Evolutionary conservation across 805 yeast genomes (phyloP).

Genomic region (Starmera caribaea): DNA sequence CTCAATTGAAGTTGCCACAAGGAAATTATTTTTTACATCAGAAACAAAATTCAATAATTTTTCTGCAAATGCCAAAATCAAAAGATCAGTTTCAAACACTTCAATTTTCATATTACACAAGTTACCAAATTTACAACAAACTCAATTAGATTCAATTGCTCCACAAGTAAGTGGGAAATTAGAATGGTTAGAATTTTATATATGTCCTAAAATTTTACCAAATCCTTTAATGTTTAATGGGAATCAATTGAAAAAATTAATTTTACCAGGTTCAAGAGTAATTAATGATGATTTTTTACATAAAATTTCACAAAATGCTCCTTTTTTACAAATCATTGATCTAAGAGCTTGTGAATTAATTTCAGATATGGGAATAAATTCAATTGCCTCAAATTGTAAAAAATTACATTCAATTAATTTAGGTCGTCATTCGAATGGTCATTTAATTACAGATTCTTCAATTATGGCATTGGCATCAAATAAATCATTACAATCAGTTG

Average conservation of each 20-base stretch:
- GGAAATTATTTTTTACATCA: slow-evolving; percentile 44
- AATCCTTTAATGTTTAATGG: slow-evolving; percentile 34
- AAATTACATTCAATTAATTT: slow-evolving; percentile 54
- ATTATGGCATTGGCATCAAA: slow-evolving; percentile 45
- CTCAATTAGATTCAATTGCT: slow-evolving; percentile 40
- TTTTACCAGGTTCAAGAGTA: slow-evolving; percentile 61
- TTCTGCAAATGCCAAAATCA: slow-evolving; percentile 5
- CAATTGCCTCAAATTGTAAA: slow-evolving; percentile 53
- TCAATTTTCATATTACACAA: slow-evolving; percentile 59
- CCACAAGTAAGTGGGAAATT: slow-evolving; percentile 37
- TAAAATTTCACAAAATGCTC: slow-evolving; percentile 43
- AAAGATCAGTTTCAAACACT: slow-evolving; percentile 19
- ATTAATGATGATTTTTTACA: slow-evolving; percentile 53
- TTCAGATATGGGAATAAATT: slow-evolving; percentile 65
- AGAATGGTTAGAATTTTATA: slow-evolving; percentile 69
- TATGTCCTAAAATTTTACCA: slow-evolving; percentile 69
- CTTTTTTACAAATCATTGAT: slow-evolving; percentile 56
- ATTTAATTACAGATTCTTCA: slow-evolving; percentile 61
- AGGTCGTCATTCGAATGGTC: slow-evolving; percentile 68
- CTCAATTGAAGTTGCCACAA: slow-evolving; percentile 44
- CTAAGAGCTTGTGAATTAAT: slow-evolving; percentile 76
- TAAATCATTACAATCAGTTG: slow-evolving; percentile 59
- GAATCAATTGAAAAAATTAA: slow-evolving; percentile 28
- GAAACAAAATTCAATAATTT: slow-evolving; percentile 28
- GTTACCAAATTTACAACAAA: slow-evolving; percentile 42